Base-by-base conservation (phyloP, 2,329 filamentous ascomycete species). In the Stagonosporopsis cucurbitacearum region DNA sequence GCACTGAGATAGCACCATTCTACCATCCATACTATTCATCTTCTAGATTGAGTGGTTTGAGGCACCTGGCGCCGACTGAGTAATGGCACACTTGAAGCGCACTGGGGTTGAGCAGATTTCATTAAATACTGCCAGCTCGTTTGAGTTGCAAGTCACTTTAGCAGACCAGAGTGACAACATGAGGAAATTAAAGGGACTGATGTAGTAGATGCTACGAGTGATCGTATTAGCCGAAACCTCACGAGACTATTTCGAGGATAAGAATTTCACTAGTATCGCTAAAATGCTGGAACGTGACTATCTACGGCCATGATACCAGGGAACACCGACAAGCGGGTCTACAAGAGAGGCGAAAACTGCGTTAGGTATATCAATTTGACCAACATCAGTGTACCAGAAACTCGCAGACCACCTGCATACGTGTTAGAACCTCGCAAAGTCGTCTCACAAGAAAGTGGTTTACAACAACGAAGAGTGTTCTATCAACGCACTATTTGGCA, bases 21-120 rank as follows among this genome's bases (percentile, higher is more conserved):
- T 88, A 80, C 88, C 88, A 90, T 0, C 85, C 87, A 63, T 86
- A 86, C 55, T 80, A 84, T 61, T 88, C 85, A 6, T 84, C 79
- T 1, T 78, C 77, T n/a, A 90, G 63, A 64, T 89, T 88, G 7
- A 90, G 60, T 0, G 79, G 83, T 1, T 71, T 62, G 2, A 90
- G 70, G 59, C 87, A 90, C 53, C 88, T 86, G 6, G 80, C 78
- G 0, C 86, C 87, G 19, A 66, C 74, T 1, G 70, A 72, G 68
- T 84, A 90, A 60, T 84, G 77, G 65, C 88, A 91, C 0, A 89
- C 86, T 43, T 73, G 71, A 0, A 77, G 84, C 0, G 82, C 85
- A 6, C 84, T 78, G 0, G 87, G 85, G 65, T 89, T 89, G 42
- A 83, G 61, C 3, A 91, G 74, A 49, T 85, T 83, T 5, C 52